Percentiles rank a stretch among this genome's conserved stretches.
Conservation (phyloP, 2,329 filamentous ascomycete species). For the Alternaria angustiovoidea region DNA sequence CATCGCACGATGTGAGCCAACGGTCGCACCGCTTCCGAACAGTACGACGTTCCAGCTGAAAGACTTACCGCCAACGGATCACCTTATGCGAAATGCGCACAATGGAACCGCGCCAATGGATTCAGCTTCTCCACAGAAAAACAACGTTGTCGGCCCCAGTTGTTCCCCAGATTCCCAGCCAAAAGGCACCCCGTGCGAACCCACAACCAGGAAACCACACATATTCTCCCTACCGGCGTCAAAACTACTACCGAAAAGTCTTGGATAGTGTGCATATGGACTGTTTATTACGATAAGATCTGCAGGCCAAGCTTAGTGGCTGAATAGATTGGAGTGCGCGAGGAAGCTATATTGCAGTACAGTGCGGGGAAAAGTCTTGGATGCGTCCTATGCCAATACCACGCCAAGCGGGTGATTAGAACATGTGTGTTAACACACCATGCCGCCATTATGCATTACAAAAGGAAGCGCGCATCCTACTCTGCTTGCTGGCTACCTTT, state of each 20-base stretch:
- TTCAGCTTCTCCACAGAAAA: background rate
- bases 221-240: constrained; percentile 6
- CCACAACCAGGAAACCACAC: background rate
- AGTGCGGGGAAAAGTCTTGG: constrained; percentile 39
- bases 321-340: background rate
- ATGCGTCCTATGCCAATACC: constrained; percentile 24
- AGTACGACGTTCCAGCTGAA: background rate
- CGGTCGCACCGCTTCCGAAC: constrained; percentile 9
- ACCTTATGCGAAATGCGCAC: background rate
- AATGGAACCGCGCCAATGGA: background rate
- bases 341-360: constrained; percentile 13
- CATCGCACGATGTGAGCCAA: constrained; percentile 1
- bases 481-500: background rate
- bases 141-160: constrained; percentile 8
- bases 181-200: background rate
- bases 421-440: background rate
- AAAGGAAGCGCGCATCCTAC: constrained; percentile 4
- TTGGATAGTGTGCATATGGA: constrained; percentile 3
- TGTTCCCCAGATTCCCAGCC: constrained; percentile 8
- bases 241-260: constrained; percentile 12
- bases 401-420: constrained; percentile 10
- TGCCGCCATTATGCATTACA: constrained; percentile 8
- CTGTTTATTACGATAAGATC: constrained; percentile 13
- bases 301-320: constrained; percentile 20
- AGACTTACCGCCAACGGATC: background rate